Evolutionary conservation across 1,139 yeast species (phyloP), one percentile per base, ranked within the genome.

Genomic region (Debaryomyces fabryi): DNA sequence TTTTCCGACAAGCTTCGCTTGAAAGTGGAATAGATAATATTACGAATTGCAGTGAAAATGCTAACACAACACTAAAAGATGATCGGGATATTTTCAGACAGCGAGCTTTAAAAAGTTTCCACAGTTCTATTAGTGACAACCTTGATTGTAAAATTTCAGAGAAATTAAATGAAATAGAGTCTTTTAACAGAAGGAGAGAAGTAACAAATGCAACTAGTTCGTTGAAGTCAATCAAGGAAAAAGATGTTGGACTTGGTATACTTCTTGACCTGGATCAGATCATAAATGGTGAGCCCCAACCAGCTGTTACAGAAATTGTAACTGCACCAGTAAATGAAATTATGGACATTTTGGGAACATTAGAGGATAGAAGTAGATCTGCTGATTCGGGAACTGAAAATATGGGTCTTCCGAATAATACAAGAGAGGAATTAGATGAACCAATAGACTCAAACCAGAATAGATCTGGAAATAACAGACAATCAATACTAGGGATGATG

Each of bases 81-180:
- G 46, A 21, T 40, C 37, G 36, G 16, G 51, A 41, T 21, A 36
- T 48, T n/a, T 44, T 40, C 41, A 46, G 46, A 40, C 37, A 39
- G 16, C 46, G 56, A 24, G 47, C 49, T 3, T 44, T 66, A 21
- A 54, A 48, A 39, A 62, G 73, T 47, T 70, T 71, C 43, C 76
- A 71, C 50, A 58, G 64, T 6, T 70, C 76, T 0, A 57, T 71
- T 24, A 67, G 68, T 50, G 74, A 70, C n/a, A 56, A 55, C 32
- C 56, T 62, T 40, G 61, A 66, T 43, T 37, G 39, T 2, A 49
- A 51, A n/a, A 53, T 67, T 1, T 30, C 48, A 1, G 49, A 52
- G 5, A 65, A 59, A 39, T 52, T 63, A 0, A 33, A 46, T 12
- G 56, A 53, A 6, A 55, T 60, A 48, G 66, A 63, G 15, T 36